Evolutionary conservation across 495 filamentous ascomycete species (phyloP), one percentile per base, ranked within the genome.

Genomic region (Aspergillus ellipticus): DNA sequence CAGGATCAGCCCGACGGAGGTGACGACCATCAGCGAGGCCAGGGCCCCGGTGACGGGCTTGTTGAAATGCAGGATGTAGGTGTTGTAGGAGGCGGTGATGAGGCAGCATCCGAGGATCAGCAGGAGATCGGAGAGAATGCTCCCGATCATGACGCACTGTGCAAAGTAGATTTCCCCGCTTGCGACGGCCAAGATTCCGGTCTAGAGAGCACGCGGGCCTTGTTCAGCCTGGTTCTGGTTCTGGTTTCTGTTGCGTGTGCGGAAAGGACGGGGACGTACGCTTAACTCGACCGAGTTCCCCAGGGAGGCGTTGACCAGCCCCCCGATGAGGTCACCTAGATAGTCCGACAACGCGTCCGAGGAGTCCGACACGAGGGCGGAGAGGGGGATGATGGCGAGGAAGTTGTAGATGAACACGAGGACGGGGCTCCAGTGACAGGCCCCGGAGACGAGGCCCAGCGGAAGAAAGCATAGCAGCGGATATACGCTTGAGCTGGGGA

Each of bases 211-310:
- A 39, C n/a, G 1, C 3, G 5, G 2, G 1, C 4, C n/a, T 17
- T 15, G 24, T 20, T 47, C 21, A 47, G 43, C 8, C 9, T 28
- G 20, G 20, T 47, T 22, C 24, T 26, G 21, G n/a, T n/a, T n/a
- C n/a, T n/a, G 20, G 17, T 5, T 24, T 4, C 2, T 15, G 43
- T 6, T 20, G 21, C 2, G 13, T 6, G 8, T 26, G 24, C 24
- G 7, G 24, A 7, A 28, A 28, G 39, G 45, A 50, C 6, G 11
- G 42, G 21, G 29, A 45, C 54, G 26, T n/a, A 70, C 61, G 51
- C 60, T 68, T 50, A 70, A 51, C 46, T 67, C 66, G 2, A 68
- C 60, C 6, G 59, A 64, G 51, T 70, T 70, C 17, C 67, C 64
- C 56, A 67, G 63, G 4, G 61, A 65, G 8, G 61, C 64, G 59